Base-by-base conservation (phyloP, 1,284 basidiomycete species). In the Inonotus hispidus region DNA sequence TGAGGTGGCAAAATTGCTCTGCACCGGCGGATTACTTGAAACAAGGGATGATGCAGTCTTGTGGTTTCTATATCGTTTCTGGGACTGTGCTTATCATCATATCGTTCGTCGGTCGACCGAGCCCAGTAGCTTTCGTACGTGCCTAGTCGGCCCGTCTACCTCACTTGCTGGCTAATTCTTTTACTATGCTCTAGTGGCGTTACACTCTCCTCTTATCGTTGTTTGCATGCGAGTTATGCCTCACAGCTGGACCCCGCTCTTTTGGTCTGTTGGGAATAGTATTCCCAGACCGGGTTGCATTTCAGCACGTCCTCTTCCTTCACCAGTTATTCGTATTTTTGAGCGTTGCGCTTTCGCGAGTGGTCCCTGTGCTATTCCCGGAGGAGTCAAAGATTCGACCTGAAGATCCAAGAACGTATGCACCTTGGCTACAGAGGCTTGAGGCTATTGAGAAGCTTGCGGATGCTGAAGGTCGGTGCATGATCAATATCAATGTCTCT, bases 271-370 rank as follows among this genome's bases (percentile, higher is more conserved):
- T 90, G 2, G 73, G 79, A 52, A 62, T 71, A 3, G 52, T 88
- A 25, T 84, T 91, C 72, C 90, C 88, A 0, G 74, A 76, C 11
- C 81, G 85, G 13, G 82, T 87, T 0, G 78, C 82, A 1, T 86
- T 85, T 70, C 90, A 94, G 66, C 84, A 92, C 68, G 79, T 91
- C 64, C 72, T 81, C 21, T 81, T 92, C 70, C 75, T 93, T n/a
- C 92, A 90, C 67, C 83, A 90, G 65, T 68, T 90, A 27, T 92
- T 90, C 70, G 73, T 91, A 64, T 84, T 90, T 68, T 67, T 85
- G 56, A 87, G 83, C 39, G 78, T 92, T 45, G 90, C 88, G 0
- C 75, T 92, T 19, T 82, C 81, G 16, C 79, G 85, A 38, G 82
- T 93, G 2, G 77, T 79, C 0, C 88, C 89, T 0, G 79, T 83